Evolutionary conservation across 345 rosid species (phyloP).

Genomic region (Citrus sp.): DNA sequence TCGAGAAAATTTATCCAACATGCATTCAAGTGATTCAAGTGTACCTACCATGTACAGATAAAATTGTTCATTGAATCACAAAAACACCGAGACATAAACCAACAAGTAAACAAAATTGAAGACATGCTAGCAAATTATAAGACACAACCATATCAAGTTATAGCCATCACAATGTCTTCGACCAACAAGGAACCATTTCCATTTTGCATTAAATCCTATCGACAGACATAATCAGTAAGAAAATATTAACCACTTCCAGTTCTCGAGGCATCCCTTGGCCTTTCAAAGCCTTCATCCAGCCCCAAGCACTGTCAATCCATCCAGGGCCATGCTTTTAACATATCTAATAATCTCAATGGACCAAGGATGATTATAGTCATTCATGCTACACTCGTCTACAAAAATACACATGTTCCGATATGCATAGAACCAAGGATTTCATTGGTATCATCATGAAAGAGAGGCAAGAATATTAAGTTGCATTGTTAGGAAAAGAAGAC

Average conservation of each 20-base stretch:
- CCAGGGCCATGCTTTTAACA: not conserved
- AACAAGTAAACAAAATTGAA: not conserved
- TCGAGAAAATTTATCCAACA: conserved; percentile 2
- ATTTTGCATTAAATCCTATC: not conserved
- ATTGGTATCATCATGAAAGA: not conserved
- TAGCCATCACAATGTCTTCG: not conserved
- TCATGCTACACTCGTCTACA: not conserved
- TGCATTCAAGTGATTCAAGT: not conserved
- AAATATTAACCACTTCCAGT: not conserved
- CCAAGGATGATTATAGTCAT: not conserved
- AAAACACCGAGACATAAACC: not conserved
- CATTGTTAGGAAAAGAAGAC: not conserved
- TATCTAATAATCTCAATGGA: not conserved
- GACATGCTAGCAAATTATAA: not conserved
- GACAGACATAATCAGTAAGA: not conserved
- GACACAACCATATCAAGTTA: not conserved
- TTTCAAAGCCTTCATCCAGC: not conserved
- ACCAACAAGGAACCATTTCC: not conserved
- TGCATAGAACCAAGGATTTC: not conserved
- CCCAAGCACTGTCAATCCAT: not conserved
- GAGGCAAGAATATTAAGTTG: not conserved
- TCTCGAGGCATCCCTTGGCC: not conserved
- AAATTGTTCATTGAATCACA: not conserved
- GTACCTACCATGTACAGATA: not conserved
- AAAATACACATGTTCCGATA: not conserved